Base-by-base conservation (phyloP, 106 monocot genomes). In the Hemerocallis citrina region DNA sequence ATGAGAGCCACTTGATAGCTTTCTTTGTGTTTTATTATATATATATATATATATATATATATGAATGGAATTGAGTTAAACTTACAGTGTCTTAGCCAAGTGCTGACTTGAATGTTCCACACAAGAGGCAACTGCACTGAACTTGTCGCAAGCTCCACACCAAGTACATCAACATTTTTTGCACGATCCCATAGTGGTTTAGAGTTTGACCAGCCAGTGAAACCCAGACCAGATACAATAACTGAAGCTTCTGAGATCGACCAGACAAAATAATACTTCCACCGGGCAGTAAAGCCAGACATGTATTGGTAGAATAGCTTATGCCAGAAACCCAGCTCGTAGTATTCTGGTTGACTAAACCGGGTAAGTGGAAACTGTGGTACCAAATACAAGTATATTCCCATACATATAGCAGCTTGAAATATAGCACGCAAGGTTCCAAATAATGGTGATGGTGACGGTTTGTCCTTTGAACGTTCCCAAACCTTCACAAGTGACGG, bases 21-120 rank as follows among this genome's bases (percentile, higher is more conserved):
- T n/a, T n/a, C n/a, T n/a, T n/a, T n/a, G n/a, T n/a, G n/a, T n/a
- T n/a, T n/a, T n/a, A n/a, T n/a, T n/a, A n/a, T n/a, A n/a, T n/a
- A n/a, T n/a, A n/a, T n/a, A n/a, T n/a, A n/a, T n/a, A n/a, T n/a
- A n/a, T n/a, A n/a, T n/a, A n/a, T n/a, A n/a, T n/a, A n/a, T n/a
- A n/a, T n/a, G n/a, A n/a, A n/a, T n/a, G n/a, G n/a, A n/a, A n/a
- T n/a, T n/a, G n/a, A n/a, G n/a, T n/a, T n/a, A 69, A 69, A 72
- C 98, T 92, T 65, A 98, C 98, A 98, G 66, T 92, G 41, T 46
- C 98, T 78, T 34, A 98, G 73, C 98, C 98, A 98, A 47, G 98
- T 88, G 79, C 98, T 98, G 65, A 98, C 98, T 98, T 98, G 98
- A 57, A 98, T 98, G 59, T 98, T 98, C 98, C 98, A 98, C 52